phyloP scores from a whole-genome alignment of 2,329 filamentous ascomycete genomes.

The Fusarium burgessii region DNA sequence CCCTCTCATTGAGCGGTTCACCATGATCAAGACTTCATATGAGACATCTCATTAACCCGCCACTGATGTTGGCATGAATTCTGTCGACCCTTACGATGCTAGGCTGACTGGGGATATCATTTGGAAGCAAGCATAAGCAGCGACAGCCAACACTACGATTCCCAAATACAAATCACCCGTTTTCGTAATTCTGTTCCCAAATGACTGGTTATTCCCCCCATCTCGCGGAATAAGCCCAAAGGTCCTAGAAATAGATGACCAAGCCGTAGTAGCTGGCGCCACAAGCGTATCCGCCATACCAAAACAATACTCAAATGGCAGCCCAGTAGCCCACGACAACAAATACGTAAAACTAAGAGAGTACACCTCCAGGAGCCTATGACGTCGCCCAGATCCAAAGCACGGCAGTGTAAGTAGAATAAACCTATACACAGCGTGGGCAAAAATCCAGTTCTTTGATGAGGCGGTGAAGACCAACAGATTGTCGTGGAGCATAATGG shows the following conservation, averaged over 20 bases:
- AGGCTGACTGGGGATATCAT: background rate
- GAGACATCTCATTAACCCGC: too few relatives aligned
- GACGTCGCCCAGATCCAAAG: conserved; percentile 1
- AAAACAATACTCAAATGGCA: conserved; percentile 9
- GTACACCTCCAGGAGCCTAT: background rate
- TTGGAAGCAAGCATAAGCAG: background rate
- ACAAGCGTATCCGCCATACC: background rate
- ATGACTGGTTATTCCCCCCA: background rate
- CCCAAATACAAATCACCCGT: background rate
- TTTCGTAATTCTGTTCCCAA: background rate
- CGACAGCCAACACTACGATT: background rate
- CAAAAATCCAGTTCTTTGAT: conserved; percentile 1
- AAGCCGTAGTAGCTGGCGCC: background rate
- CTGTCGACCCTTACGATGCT: background rate
- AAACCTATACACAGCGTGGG: background rate
- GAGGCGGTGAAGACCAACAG: conserved; percentile 2
- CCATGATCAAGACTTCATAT: too few relatives aligned
- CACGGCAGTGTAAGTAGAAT: background rate
- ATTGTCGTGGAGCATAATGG: background rate
- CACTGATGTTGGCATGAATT: too few relatives aligned
- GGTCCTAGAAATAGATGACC: background rate
- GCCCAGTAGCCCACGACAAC: background rate
- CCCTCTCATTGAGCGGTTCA: too few relatives aligned
- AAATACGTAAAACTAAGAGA: conserved; percentile 1
- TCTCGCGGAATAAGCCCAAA: background rate